Evolutionary conservation across 2,329 filamentous ascomycete genomes (phyloP), one percentile per base, ranked within the genome.

Genomic region (Blastomyces parvus): DNA sequence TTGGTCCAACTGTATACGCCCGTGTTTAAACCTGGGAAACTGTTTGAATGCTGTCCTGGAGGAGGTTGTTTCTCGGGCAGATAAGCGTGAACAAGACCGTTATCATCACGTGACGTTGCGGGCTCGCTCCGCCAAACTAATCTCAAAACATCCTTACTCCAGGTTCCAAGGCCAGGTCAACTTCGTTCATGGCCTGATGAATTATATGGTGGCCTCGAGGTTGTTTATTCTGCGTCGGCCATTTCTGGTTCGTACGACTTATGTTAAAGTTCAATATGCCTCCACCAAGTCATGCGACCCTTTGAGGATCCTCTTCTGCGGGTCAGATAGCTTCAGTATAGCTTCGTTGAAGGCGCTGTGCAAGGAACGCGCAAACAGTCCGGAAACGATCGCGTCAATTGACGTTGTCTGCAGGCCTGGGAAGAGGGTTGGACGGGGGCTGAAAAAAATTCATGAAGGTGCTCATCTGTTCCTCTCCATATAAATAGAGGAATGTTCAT

Each of bases 311-410:
- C 83, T 99, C 3, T 99, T 97, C 77, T 97, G 92, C 77, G 94
- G 94, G 66, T 94, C 93, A 2, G 94, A 99, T 74, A 82, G 86
- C 2, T 96, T 97, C 76, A 97, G 93, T 78, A 88, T 88, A 70
- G 83, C 83, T 61, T 90, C 91, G 1, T 80, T 99, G 59, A 78
- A 79, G 64, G 88, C 89, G 6, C 78, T 99, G 42, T 75, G 88
- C 69, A 71, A 77, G 5, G 88, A 90, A 71, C 82, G 86, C 61
- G 65, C 74, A 33, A 71, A 70, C 61, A 81, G 81, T 63, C 81
- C 77, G 7, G 76, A 76, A 22, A 77, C 85, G 13, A 86, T 96
- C 62, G 80, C 82, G 63, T 91, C 89, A 5, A 88, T 99, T 67
- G 88, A 96, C 74, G 92, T 99, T 2, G 85, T 96, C 59, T 89